These are phyloP conservation scores for Margaritispora aquatica DNA, from an alignment of 495 filamentous ascomycete species.

Conservation along the genomic window DNA sequence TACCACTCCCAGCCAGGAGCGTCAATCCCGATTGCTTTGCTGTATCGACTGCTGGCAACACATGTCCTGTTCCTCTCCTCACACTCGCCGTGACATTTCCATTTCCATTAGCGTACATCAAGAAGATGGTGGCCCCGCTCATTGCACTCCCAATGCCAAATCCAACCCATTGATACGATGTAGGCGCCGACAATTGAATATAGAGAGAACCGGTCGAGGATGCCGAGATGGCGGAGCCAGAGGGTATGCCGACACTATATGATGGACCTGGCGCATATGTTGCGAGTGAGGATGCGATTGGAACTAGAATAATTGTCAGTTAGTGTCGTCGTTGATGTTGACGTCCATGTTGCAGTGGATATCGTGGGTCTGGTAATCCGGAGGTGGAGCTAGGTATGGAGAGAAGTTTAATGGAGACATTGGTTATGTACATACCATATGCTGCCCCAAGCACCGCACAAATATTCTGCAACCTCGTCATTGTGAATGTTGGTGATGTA, in stretches of 20 bases:
- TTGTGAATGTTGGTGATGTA: not conserved
- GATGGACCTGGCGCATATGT: constrained; percentile 14
- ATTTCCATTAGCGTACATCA: constrained; percentile 54
- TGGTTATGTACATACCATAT: not conserved
- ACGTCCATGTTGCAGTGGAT: too few species aligned
- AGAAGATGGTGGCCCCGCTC: constrained; percentile 60
- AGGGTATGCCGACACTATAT: constrained; percentile 19
- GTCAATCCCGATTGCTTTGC: constrained; percentile 35
- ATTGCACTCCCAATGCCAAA: constrained; percentile 58
- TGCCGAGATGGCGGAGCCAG: constrained; percentile 11
- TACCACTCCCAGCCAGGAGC: constrained; percentile 56
- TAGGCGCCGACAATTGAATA: constrained; percentile 59
- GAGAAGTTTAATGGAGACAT: not conserved
- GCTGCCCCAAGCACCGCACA: not conserved
- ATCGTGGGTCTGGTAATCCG: not conserved
- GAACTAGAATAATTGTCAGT: not conserved
- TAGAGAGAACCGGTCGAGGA: constrained; percentile 44
- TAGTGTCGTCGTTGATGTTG: not conserved
- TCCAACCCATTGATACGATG: constrained; percentile 55
- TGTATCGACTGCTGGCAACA: constrained; percentile 46
- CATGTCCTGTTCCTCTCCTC: constrained; percentile 44
- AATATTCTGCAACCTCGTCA: not conserved
- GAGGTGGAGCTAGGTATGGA: not conserved
- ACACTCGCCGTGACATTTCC: constrained; percentile 63
- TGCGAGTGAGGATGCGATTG: constrained; percentile 6